Base-by-base conservation (phyloP, 345 rosid species). In the Citrus cavaleriei region DNA sequence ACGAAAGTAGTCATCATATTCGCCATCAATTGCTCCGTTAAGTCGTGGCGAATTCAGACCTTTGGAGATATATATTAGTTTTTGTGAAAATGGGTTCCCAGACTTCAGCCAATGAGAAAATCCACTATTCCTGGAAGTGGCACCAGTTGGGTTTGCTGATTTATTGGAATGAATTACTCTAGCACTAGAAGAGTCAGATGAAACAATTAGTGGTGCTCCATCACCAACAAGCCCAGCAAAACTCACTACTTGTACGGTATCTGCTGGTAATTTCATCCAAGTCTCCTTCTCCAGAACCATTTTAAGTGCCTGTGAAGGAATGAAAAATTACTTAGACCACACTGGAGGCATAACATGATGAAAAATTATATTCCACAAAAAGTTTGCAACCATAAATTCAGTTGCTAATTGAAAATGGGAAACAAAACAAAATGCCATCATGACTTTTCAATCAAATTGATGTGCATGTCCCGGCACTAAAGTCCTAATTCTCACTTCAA, bases 201-300 rank as follows among this genome's bases (percentile, higher is more conserved):
- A 88, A 78, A 74, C 86, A 82, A 96, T 87, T 62, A 93, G 76
- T 80, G 96, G 89, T 79, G 98, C 99, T 73, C 99, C 98, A 91
- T 97, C 96, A 74, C 99, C 99, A 71, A 91, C 83, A 80, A 96
- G 91, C 83, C 99, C 99, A 72, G 98, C 85, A 88, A 97, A 94
- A 89, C 91, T 89, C 73, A 94, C 85, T 72, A 82, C 83, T 84
- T 90, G 92, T 58, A 88, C 86, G 22, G 91, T 89, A 79, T 93
- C 97, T 28, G 92, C 88, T 24, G 97, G 92, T 85, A 97, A 77
- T 72, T 82, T 92, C 80, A 81, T 81, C 98, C 99, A 97, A 81
- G 77, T 89, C 85, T 97, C 99, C 93, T 86, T 94, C 89, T 97
- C 99, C 88, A 97, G 81, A 78, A 97, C 98, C 99, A 97, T 94